Percentiles rank a stretch among this genome's conserved stretches.
Conservation (phyloP, 331 rosid genomes). For the Malus hybrid region DNA sequence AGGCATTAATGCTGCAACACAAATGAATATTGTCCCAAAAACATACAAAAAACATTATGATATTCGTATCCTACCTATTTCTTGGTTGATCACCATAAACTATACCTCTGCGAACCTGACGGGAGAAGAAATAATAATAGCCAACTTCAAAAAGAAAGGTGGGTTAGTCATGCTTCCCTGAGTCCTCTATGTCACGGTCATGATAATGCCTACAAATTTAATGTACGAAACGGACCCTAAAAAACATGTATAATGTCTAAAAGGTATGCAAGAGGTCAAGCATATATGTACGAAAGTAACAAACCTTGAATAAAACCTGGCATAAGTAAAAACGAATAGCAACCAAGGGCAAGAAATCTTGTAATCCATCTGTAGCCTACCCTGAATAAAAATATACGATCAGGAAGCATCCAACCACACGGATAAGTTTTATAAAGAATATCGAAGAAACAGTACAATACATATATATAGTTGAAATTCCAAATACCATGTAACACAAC, state of each 20-base stretch:
- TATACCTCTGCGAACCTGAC: constrained; percentile 68
- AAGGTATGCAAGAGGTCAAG: neutral
- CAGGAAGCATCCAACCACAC: constrained; percentile 26
- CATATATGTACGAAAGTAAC: constrained; percentile 6
- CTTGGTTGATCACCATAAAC: constrained; percentile 90
- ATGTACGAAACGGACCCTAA: neutral
- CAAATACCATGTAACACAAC: neutral
- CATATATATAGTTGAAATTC: neutral
- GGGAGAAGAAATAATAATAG: constrained; percentile 73
- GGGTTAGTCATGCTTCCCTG: neutral
- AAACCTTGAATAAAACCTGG: constrained; percentile 91
- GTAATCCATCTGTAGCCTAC: constrained; percentile 87
- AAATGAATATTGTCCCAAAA: neutral
- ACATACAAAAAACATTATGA: neutral
- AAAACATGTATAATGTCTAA: neutral
- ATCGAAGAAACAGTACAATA: constrained; percentile 11
- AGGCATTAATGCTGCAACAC: constrained; percentile 5
- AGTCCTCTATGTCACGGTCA: neutral
- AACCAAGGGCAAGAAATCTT: constrained; percentile 74
- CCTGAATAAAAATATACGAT: constrained; percentile 57
- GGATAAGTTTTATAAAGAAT: neutral
- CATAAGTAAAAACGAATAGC: constrained; percentile 59
- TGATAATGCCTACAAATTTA: neutral
- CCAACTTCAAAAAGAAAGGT: constrained; percentile 52
- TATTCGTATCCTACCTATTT: constrained; percentile 47